Evolutionary conservation across 1,284 basidiomycete species (phyloP).

Genomic region (Inonotus obliquus): DNA sequence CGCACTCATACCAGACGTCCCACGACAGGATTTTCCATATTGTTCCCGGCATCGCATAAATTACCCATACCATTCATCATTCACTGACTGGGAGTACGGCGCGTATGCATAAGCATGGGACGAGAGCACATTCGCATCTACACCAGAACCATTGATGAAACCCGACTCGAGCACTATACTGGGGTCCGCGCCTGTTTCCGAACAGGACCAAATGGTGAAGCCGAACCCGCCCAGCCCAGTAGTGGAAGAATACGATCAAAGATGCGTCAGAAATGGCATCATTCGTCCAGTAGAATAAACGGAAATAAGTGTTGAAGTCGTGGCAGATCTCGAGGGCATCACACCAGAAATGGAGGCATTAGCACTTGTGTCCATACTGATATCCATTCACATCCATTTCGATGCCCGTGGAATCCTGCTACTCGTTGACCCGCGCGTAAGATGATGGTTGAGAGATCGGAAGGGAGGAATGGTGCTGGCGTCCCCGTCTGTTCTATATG

Average conservation of each 20-base stretch:
- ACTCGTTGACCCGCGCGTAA: background rate
- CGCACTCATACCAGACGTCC: background rate
- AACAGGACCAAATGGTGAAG: background rate
- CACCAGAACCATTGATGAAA: background rate
- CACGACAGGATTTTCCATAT: background rate
- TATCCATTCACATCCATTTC: background rate
- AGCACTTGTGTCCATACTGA: background rate
- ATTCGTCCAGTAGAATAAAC: background rate
- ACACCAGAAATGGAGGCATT: background rate
- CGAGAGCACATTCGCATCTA: background rate
- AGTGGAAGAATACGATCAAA: slow-evolving; percentile 16
- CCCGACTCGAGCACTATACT: background rate
- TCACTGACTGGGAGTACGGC: background rate
- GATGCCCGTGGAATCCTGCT: background rate
- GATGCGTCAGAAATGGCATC: background rate
- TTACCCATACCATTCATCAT: background rate
- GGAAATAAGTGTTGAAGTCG: background rate
- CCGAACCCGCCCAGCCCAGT: slow-evolving; percentile 14
- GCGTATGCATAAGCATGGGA: background rate
- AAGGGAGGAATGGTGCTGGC: background rate
- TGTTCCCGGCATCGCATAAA: background rate
- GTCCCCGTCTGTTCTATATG: background rate
- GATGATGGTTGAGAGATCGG: background rate
- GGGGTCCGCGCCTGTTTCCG: background rate
- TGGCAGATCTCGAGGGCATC: background rate